Evolutionary conservation across 257 asterid species (phyloP).

Genomic region (Solanum arcanum): DNA sequence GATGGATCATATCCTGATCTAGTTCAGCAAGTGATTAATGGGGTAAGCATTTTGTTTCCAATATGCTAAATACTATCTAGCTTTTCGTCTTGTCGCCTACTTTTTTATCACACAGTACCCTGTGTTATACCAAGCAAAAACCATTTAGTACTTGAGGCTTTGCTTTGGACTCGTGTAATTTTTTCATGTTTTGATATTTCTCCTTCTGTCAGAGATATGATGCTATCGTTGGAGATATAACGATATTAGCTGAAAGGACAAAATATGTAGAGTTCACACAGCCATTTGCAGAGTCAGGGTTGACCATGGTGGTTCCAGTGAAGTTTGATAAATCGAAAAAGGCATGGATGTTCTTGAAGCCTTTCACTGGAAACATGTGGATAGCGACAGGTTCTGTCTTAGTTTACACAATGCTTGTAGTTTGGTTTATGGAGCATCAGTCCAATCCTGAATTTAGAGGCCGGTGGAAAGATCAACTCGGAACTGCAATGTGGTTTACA

Average conservation of each 20-base stretch:
- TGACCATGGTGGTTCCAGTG: constrained; percentile 25
- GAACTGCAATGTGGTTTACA: constrained; percentile 32
- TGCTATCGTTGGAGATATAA: constrained; percentile 23
- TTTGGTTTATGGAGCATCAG: constrained; percentile 30
- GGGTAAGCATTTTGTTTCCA: constrained; percentile 7
- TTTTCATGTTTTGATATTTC: not conserved
- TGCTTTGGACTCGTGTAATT: not conserved
- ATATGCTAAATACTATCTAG: not conserved
- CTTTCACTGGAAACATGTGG: constrained; percentile 27
- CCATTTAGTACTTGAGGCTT: not conserved
- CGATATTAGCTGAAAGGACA: constrained; percentile 17
- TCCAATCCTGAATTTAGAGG: constrained; percentile 16
- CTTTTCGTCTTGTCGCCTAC: not conserved
- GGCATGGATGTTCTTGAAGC: constrained; percentile 24
- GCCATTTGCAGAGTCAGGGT: constrained; percentile 25
- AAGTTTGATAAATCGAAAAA: not conserved
- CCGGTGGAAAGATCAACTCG: constrained; percentile 20
- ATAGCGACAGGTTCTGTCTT: constrained; percentile 10
- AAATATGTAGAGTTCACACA: constrained; percentile 23
- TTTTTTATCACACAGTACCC: not conserved
- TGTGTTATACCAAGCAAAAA: not conserved
- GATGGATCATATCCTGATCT: constrained; percentile 14
- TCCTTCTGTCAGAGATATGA: constrained; percentile 1
- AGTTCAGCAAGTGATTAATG: constrained; percentile 5
- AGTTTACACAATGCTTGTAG: constrained; percentile 25